A percentile compares a stretch with the other conserved stretches of the same genome.
Conservation (phyloP, 1,139 yeast genomes). For the Suhomyces panamericanus region DNA sequence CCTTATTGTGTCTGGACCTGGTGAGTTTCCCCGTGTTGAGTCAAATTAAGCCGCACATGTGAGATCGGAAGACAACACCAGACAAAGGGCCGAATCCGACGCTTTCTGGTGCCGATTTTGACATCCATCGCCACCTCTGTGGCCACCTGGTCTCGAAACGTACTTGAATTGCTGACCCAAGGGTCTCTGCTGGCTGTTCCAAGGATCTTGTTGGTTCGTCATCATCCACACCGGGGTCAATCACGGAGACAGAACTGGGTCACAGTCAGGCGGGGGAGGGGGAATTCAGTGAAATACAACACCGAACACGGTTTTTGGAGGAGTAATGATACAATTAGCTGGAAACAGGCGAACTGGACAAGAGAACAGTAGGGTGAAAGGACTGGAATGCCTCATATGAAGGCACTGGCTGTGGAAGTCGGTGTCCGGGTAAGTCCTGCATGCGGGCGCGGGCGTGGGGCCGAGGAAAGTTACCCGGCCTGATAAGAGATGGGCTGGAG, state of each 20-base stretch:
- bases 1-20: no score
- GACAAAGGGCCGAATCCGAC: not conserved
- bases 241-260: conserved; percentile 1
- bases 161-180: conserved; percentile 50
- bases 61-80: not conserved
- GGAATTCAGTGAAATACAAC: not conserved
- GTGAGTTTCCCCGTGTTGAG: no score
- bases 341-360: not conserved
- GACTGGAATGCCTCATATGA: conserved; percentile 2
- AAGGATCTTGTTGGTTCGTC: conserved; percentile 48
- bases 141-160: no score
- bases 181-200: conserved; percentile 48
- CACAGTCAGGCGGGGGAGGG: not conserved
- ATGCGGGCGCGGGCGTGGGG: conserved; percentile 5
- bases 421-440: conserved; percentile 14
- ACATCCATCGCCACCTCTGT: no score
- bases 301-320: not conserved
- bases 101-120: no score
- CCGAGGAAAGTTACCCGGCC: conserved; percentile 9
- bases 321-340: conserved; percentile 6
- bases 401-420: conserved; percentile 7
- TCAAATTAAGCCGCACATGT: no score
- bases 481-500: not conserved
- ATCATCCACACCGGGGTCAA: conserved; percentile 18
- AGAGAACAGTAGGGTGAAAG: conserved; percentile 1